Evolutionary conservation across 1,139 yeast species (phyloP), one percentile per base, ranked within the genome.

Genomic region (Blastobotrys apis): DNA sequence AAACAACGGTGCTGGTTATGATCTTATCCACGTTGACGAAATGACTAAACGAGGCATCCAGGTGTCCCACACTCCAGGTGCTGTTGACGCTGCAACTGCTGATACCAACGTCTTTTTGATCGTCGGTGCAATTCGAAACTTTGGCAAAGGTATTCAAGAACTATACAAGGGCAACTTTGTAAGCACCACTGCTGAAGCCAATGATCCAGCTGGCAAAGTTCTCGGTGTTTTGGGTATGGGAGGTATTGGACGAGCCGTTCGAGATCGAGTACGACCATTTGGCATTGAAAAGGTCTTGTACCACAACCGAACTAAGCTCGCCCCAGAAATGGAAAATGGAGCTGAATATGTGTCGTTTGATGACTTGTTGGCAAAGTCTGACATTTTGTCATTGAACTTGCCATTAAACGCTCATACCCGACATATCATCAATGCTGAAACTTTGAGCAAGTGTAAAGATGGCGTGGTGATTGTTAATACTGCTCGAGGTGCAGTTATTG

Each of bases 1-100:
- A 55, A 95, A 87, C 65, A 74, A 78, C 55, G 97, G 97, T 45
- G 98, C 98, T 1, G 97, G 98, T 4, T 92, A 92, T 63, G 97
- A 92, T 61, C 49, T 57, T 33, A 67, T 80, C 42, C 79, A 78
- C 50, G 72, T 75, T 17, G 68, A 66, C 19, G 72, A 77, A 15
- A 72, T 75, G 54, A 68, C 74, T 12, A 66, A 63, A 15, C 64
- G 69, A 33, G 73, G 74, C 23, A 75, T 83, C 47, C 84, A 78
- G 61, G 65, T 82, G 15, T 75, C 84, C n/a, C 81, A 82, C 60
- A 81, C 82, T 22, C 84, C 88, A 1, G 68, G 67, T 1, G 78
- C 85, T 1, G 90, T 82, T 5, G 84, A 80, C 53, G 81, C 73
- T 5, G 85, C 92, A 16, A 84, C 94, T 6, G 92, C 94, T 0